Conservation (phyloP, 495 filamentous ascomycete genomes). For the Physcia stellaris region DNA sequence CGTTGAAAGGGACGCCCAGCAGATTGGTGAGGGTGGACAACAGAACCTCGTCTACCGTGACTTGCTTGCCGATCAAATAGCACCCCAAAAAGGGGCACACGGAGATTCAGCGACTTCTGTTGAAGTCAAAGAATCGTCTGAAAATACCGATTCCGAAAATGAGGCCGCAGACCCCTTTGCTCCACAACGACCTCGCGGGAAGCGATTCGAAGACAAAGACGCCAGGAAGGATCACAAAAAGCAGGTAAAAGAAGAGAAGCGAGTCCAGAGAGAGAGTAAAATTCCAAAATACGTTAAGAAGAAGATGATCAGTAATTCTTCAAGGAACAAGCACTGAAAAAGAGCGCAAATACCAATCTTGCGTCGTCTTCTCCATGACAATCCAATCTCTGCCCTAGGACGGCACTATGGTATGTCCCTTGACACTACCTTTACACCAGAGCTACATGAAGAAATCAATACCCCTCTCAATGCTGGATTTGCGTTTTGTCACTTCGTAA, state of each 20-base stretch:
- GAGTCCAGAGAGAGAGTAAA: constrained; percentile 80
- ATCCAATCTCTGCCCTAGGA: no score
- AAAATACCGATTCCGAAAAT: constrained; percentile 18
- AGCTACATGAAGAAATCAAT: no score
- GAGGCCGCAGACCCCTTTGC: constrained; percentile 38
- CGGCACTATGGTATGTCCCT: no score
- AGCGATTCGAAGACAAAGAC: constrained; percentile 83
- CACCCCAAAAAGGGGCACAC: constrained; percentile 16
- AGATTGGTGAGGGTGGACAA: constrained; percentile 55
- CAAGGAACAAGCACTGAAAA: constrained; percentile 33
- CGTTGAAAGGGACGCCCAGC: constrained; percentile 76
- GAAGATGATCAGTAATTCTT: constrained; percentile 41
- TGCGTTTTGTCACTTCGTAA: no score
- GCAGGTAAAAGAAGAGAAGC: constrained; percentile 87
- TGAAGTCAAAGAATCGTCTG: constrained; percentile 13
- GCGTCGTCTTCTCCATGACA: no score
- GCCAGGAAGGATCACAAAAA: constrained; percentile 78
- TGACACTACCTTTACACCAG: no score
- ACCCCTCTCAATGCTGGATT: no score
- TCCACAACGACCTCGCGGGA: constrained; percentile 64
- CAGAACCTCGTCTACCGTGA: constrained; percentile 66
- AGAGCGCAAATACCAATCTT: no score
- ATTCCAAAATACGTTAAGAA: constrained; percentile 95
- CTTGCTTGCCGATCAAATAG: constrained; percentile 60
- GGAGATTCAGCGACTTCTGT: constrained; percentile 23